These are phyloP conservation scores for Aspergillus brasiliensis DNA, from an alignment of 2,329 filamentous ascomycete genomes.

Conservation along the genomic window DNA sequence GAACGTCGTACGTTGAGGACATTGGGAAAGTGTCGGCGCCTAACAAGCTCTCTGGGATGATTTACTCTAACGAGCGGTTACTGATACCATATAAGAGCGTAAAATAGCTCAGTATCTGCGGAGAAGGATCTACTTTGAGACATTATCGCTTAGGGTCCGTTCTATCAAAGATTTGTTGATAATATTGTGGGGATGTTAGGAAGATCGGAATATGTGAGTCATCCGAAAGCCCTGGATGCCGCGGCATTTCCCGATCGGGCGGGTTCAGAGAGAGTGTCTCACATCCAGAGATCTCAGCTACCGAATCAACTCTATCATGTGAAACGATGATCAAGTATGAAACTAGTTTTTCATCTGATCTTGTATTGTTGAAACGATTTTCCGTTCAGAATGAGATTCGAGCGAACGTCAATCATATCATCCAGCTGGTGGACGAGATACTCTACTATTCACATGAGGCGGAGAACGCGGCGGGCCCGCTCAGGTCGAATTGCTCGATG, in stretches of 20 bases:
- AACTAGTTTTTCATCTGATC: too few relatives aligned
- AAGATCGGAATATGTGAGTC: neutral
- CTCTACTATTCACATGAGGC: too few relatives aligned
- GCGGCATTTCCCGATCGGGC: neutral
- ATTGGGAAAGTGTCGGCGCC: neutral
- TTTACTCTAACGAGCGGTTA: neutral
- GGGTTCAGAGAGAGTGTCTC: too few relatives aligned
- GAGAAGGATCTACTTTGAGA: neutral
- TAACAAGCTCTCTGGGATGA: neutral
- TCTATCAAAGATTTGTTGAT: neutral
- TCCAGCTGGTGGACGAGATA: too few relatives aligned
- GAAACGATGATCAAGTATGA: too few relatives aligned
- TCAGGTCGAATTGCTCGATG: too few relatives aligned
- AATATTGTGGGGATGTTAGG: neutral
- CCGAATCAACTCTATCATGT: too few relatives aligned
- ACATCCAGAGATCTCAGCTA: too few relatives aligned
- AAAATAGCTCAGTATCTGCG: neutral
- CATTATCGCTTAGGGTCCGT: neutral
- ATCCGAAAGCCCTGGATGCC: neutral
- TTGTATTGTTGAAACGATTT: too few relatives aligned
- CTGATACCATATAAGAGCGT: neutral
- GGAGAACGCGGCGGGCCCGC: too few relatives aligned
- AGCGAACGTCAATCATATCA: too few relatives aligned
- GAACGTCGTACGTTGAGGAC: conserved; percentile 8
- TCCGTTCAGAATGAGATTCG: too few relatives aligned